phyloP scores from a whole-genome alignment of 371 early-diverging fungal species.

The Parasitella parasitica region DNA sequence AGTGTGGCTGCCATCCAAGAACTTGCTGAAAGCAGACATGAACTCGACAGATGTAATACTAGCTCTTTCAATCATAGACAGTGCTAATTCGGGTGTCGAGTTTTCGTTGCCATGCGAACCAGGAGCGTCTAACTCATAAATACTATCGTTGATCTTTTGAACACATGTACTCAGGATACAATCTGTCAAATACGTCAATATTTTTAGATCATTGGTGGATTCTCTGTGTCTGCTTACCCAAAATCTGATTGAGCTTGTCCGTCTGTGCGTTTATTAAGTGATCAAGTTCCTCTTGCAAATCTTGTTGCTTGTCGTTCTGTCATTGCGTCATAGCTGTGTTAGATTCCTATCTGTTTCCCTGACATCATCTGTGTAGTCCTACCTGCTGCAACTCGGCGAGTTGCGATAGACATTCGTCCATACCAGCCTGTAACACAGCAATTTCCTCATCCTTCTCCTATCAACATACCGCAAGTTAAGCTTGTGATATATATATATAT shows the following conservation, averaged over 20 bases:
- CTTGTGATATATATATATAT: too few relatives aligned
- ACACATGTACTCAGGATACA: slow-evolving; percentile 86
- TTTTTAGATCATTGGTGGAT: neutral
- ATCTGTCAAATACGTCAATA: slow-evolving; percentile 48
- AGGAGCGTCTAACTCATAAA: slow-evolving; percentile 83
- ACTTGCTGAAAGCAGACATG: slow-evolving; percentile 70
- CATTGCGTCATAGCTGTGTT: neutral
- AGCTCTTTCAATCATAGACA: slow-evolving; percentile 88
- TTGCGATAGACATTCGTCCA: slow-evolving; percentile 92
- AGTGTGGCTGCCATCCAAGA: slow-evolving; percentile 71
- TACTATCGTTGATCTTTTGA: slow-evolving; percentile 82
- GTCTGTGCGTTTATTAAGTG: slow-evolving; percentile 66
- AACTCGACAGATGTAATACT: slow-evolving; percentile 81
- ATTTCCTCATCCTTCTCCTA: slow-evolving; percentile 87
- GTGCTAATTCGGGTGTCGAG: slow-evolving; percentile 88
- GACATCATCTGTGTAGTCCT: slow-evolving; percentile 2
- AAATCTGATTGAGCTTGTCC: slow-evolving; percentile 76
- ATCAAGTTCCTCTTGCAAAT: slow-evolving; percentile 67
- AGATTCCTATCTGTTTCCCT: neutral
- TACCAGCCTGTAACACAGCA: slow-evolving; percentile 86
- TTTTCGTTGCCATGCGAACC: slow-evolving; percentile 82
- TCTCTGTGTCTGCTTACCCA: slow-evolving; percentile 51
- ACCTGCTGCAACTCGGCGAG: slow-evolving; percentile 78
- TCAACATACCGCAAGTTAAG: too few relatives aligned
- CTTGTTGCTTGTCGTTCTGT: slow-evolving; percentile 51